Percentiles rank a stretch among this genome's conserved stretches.
These are phyloP conservation scores for Phialophora expanda DNA, from an alignment of 2,329 filamentous ascomycete species.

Conservation along the genomic window DNA sequence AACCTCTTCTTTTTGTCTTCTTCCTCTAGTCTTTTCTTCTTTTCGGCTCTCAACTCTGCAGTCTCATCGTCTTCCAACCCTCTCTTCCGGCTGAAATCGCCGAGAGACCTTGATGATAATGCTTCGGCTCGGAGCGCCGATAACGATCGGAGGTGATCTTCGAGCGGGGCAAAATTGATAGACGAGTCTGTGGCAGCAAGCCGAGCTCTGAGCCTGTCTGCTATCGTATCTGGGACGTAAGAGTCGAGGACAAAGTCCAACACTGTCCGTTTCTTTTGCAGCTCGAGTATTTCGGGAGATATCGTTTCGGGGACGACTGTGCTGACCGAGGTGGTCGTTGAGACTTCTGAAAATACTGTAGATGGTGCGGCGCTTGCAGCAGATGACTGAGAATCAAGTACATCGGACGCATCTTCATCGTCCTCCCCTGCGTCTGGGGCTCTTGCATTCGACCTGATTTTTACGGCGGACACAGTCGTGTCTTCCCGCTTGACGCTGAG, in stretches of 20 bases:
- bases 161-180: slow-evolving; percentile 72
- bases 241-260: slow-evolving; percentile 57
- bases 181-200: slow-evolving; percentile 49
- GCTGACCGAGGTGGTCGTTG: slow-evolving; percentile 47
- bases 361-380: slow-evolving; percentile 43
- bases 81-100: slow-evolving; percentile 53
- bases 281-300: slow-evolving; percentile 47
- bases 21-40: slow-evolving; percentile 84
- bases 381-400: slow-evolving; percentile 39
- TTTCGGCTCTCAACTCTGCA: slow-evolving; percentile 66
- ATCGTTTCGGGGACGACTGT: slow-evolving; percentile 43
- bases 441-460: slow-evolving; percentile 36
- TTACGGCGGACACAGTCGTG: slow-evolving; percentile 41
- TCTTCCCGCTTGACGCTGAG: slow-evolving; percentile 68
- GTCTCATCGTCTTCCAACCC: slow-evolving; percentile 52
- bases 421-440: slow-evolving; percentile 39
- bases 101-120: slow-evolving; percentile 65
- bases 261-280: slow-evolving; percentile 57
- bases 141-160: slow-evolving; percentile 71
- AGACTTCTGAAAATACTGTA: slow-evolving; percentile 46
- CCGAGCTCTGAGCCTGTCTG: slow-evolving; percentile 31
- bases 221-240: slow-evolving; percentile 52
- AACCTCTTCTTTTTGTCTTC: slow-evolving; percentile 85
- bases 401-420: slow-evolving; percentile 37
- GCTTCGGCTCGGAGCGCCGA: slow-evolving; percentile 73